phyloP scores from a whole-genome alignment of 257 asterid species.

The Penstemon eatonii region DNA sequence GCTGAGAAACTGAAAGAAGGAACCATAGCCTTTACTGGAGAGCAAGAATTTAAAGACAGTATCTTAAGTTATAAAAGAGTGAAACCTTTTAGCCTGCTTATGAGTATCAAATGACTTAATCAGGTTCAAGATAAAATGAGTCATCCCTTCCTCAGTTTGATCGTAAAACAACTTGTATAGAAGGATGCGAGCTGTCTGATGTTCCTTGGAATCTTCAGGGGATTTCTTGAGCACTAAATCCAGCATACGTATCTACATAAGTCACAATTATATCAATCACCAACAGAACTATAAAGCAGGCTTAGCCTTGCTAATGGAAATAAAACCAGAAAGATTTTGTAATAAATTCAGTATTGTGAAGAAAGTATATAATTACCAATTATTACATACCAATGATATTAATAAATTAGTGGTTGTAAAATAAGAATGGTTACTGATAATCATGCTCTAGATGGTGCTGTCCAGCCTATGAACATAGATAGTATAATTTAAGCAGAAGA shows the following conservation, averaged over 20 bases:
- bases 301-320: constrained; percentile 16
- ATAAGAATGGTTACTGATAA: constrained; percentile 3
- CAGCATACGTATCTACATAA: constrained; percentile 77
- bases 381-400: background rate
- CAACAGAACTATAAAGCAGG: constrained; percentile 27
- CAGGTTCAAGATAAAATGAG: constrained; percentile 77
- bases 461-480: constrained; percentile 22
- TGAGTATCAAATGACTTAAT: constrained; percentile 81
- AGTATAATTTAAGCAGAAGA: constrained; percentile 21
- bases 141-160: constrained; percentile 98
- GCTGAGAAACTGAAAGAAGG: constrained; percentile 10
- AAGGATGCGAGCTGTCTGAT: constrained; percentile 86
- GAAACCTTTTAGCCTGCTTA: constrained; percentile 86
- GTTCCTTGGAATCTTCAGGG: constrained; percentile 79
- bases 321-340: background rate
- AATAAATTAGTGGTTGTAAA: constrained; percentile 15
- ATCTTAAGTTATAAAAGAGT: constrained; percentile 18
- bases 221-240: constrained; percentile 87
- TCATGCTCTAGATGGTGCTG: background rate
- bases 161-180: constrained; percentile 96
- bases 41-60: constrained; percentile 14
- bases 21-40: constrained; percentile 20
- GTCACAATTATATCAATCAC: constrained; percentile 36
- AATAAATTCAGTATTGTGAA: constrained; percentile 9
- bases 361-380: constrained; percentile 14